phyloP scores from a whole-genome alignment of 208 protist genomes.

The Acanthamoeba castellanii region DNA sequence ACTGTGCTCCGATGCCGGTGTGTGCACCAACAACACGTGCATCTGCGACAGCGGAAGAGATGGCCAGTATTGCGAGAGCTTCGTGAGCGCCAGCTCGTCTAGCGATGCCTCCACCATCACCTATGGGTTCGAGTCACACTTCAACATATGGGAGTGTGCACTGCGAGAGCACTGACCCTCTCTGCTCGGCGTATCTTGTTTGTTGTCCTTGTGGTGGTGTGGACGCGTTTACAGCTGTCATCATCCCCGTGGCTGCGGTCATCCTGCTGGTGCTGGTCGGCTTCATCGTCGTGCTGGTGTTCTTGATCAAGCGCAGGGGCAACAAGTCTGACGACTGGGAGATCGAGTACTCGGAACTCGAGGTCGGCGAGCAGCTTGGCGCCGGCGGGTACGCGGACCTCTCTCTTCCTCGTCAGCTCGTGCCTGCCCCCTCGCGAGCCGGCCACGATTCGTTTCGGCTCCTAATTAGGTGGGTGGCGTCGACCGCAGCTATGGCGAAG shows the following conservation, averaged over 20 bases:
- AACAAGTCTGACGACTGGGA: constrained; percentile 1
- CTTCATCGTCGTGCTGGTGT: not conserved
- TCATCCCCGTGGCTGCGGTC: not conserved
- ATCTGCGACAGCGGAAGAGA: not conserved
- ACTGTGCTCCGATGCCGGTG: constrained; percentile 10
- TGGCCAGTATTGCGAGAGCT: not conserved
- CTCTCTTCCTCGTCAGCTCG: too few species aligned
- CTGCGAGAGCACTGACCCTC: too few species aligned
- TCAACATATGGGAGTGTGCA: too few species aligned
- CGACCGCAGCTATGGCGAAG: too few species aligned
- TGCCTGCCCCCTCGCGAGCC: too few species aligned
- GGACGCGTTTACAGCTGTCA: not conserved
- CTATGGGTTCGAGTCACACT: not conserved
- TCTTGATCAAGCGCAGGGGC: not conserved
- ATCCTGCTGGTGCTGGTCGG: not conserved
- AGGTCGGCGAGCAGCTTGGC: too few species aligned
- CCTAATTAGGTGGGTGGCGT: too few species aligned
- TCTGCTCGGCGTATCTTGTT: too few species aligned
- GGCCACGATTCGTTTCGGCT: too few species aligned
- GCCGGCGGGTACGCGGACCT: too few species aligned
- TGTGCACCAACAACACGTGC: constrained; percentile 2
- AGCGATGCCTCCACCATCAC: not conserved
- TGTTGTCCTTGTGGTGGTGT: too few species aligned
- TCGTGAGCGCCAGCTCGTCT: not conserved
- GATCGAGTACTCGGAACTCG: not conserved